Base-by-base conservation (phyloP, 2,329 filamentous ascomycete species). In the Fusarium coicis region DNA sequence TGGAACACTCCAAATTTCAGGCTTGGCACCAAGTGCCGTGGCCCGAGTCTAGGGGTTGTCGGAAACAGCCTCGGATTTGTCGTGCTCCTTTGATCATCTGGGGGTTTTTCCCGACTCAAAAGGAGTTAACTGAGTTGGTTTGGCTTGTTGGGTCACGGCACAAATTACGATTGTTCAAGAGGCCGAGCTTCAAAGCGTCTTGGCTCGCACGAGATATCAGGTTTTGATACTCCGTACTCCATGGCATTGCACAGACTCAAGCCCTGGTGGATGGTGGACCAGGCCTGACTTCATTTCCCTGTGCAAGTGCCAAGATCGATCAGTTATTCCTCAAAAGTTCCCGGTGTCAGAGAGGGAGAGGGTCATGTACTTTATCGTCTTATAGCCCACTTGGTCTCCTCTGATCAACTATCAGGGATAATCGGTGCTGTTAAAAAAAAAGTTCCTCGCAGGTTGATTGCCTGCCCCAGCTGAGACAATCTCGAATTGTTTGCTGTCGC, bases 11-110 rank as follows among this genome's bases (percentile, higher is more conserved):
- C 67, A 66, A 66, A 66, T 53, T 72, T 65, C 23, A 56, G 62
- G 62, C 75, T 77, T 77, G 75, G 75, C 75, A 76, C 70, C 70
- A 79, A 74, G 70, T 80, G 78, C 79, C 79, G 79, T 79, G 70
- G 72, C 74, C 79, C 79, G 79, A 75, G 65, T 55, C 54, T 56
- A 66, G 63, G 66, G 58, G 46, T 62, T 57, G 32, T 44, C 69
- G 68, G 64, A 64, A 62, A 74, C 66, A 74, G 69, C 57, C 55
- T 69, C 59, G 69, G 60, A 59, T 56, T 68, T 52, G 42, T 68
- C 34, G 32, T 49, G 36, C 37, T 16, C 15, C 44, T 32, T 40
- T 53, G 19, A 53, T 30, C 49, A 43, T 26, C 37, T 66, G 50
- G 34, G 32, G 23, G 11, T 53, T 37, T 37, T 34, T 19, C 9